Base-by-base conservation (phyloP, 108 stramenopile species). In the Conticribra weissflogii region DNA sequence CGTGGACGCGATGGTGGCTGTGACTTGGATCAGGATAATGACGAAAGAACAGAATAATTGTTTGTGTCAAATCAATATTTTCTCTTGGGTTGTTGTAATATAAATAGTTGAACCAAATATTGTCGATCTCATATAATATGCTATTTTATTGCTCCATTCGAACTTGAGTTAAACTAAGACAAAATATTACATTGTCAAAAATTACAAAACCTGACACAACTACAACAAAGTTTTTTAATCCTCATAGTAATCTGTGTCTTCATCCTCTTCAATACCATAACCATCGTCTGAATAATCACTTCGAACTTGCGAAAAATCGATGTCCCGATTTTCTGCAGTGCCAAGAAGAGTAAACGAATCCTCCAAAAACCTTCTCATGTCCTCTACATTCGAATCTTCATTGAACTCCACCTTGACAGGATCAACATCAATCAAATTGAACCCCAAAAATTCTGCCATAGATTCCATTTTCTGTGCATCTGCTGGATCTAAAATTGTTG, bases 391-490 rank as follows among this genome's bases (percentile, higher is more conserved):
- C 0, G 54, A 61, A 23, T 76, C 59, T 29, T 74, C 66, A 2
- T 60, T 81, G 31, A 56, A 45, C 32, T 86, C 81, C 3, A 63
- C 78, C 47, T 66, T 63, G 15, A 68, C 5, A 19, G 78, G 69
- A n/a, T 78, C 81, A 66, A 88, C 71, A 63, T 94, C 93, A 21
- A 48, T 61, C 48, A 87, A 89, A 32, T 86, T 75, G 67, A 94
- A 89, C 3, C 87, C 87, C 23, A 94, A 80, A 51, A 80, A 71
- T 16, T 50, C 48, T 2, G 90, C 90, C 72, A 94, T 64, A 49
- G 63, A 66, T 33, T 91, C 84, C 83, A 87, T 87, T 66, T 91
- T 67, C 1, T 50, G 49, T 9, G 88, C 85, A 47, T 87, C 90
- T n/a, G 82, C 82, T 25, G 71, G 63, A 45, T 78, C 74, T 22